Evolutionary conservation across 2,329 filamentous ascomycete genomes (phyloP).

Genomic region (Harringtonia lauricola): DNA sequence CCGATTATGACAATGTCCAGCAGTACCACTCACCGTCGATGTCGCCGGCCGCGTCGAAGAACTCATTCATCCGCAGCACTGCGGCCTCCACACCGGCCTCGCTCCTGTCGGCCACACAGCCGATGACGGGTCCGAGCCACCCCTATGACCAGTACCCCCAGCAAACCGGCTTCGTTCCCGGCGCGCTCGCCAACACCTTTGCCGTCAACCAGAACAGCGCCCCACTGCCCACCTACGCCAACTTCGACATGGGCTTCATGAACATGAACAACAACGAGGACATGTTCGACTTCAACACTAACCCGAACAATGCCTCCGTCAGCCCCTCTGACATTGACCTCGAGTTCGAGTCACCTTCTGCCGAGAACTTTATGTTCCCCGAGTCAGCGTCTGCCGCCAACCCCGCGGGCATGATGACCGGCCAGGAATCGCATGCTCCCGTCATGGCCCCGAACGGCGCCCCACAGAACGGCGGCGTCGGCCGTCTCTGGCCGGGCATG

Average conservation of each 20-base stretch:
- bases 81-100: slow-evolving; percentile 29
- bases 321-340: slow-evolving; percentile 58
- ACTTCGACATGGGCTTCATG: slow-evolving; percentile 34
- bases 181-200: slow-evolving; percentile 69
- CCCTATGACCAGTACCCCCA: slow-evolving; percentile 94
- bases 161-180: slow-evolving; percentile 83
- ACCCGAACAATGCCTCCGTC: slow-evolving; percentile 48
- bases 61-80: slow-evolving; percentile 34
- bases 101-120: slow-evolving; percentile 40
- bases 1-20: slow-evolving; percentile 49
- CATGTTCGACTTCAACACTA: slow-evolving; percentile 62
- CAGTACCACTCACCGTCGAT: slow-evolving; percentile 48
- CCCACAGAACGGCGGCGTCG: slow-evolving; percentile 41
- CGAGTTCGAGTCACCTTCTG: slow-evolving; percentile 47
- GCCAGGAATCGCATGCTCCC: slow-evolving; percentile 44
- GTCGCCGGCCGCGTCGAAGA: slow-evolving; percentile 44
- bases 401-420: slow-evolving; percentile 47
- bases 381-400: too few species aligned
- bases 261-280: slow-evolving; percentile 49
- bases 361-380: slow-evolving; percentile 51
- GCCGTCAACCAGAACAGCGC: slow-evolving; percentile 56
- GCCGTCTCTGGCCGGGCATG: slow-evolving; percentile 84
- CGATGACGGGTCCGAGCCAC: slow-evolving; percentile 74
- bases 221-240: slow-evolving; percentile 35
- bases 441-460: slow-evolving; percentile 24